These are phyloP conservation scores for Gossypium mustelinum DNA, from an alignment of 345 rosid species.

Conservation along the genomic window DNA sequence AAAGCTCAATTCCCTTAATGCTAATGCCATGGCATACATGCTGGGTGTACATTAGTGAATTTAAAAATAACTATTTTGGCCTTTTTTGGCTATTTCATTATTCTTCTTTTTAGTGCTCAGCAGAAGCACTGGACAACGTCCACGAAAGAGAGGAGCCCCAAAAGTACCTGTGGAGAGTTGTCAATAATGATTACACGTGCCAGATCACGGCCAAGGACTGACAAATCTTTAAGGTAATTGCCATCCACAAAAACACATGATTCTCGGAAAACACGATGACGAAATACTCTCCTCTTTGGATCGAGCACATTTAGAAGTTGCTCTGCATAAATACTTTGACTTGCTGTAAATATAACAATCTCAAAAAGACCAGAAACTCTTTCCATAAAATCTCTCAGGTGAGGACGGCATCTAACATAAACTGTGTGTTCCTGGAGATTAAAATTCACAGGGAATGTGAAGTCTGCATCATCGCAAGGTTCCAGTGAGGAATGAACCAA, in stretches of 20 bases:
- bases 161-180: slow-evolving; percentile 94
- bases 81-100: too few species aligned
- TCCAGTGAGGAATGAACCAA: slow-evolving; percentile 90
- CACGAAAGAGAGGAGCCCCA: not conserved
- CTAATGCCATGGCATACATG: not conserved
- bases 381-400: slow-evolving; percentile 87
- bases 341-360: slow-evolving; percentile 94
- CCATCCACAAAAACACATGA: slow-evolving; percentile 95
- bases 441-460: slow-evolving; percentile 84
- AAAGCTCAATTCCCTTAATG: not conserved
- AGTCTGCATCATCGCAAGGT: slow-evolving; percentile 83
- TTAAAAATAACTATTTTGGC: not conserved
- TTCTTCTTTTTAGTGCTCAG: not conserved
- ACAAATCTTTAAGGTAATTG: slow-evolving; percentile 88
- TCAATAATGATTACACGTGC: slow-evolving; percentile 81
- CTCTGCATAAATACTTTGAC: slow-evolving; percentile 95
- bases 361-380: slow-evolving; percentile 77
- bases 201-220: slow-evolving; percentile 92
- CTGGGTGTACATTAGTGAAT: not conserved
- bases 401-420: slow-evolving; percentile 89
- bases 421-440: slow-evolving; percentile 83
- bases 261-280: slow-evolving; percentile 92
- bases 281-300: slow-evolving; percentile 86
- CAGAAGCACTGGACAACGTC: not conserved
- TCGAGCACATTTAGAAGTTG: slow-evolving; percentile 98